Evolutionary conservation across 2,329 filamentous ascomycete species (phyloP).

Genomic region (Coniochaeta ligniaria): DNA sequence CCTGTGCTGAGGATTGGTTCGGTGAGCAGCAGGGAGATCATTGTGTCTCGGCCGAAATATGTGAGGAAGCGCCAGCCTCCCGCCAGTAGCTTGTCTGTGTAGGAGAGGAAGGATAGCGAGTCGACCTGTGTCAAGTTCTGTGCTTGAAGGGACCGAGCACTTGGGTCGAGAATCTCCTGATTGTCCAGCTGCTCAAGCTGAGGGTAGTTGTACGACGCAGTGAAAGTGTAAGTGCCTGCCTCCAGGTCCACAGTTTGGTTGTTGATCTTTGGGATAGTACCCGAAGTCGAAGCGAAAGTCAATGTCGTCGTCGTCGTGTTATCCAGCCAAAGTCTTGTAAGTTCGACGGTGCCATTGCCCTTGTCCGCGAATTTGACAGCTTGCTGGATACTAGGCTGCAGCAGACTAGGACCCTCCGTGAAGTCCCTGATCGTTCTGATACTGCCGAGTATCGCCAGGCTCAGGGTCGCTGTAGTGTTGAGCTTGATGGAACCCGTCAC

Average conservation of each 20-base stretch:
- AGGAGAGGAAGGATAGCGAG: conserved; percentile 57
- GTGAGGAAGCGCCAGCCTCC: conserved; percentile 61
- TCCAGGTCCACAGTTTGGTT: conserved; percentile 38
- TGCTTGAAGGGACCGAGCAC: conserved; percentile 34
- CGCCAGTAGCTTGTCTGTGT: conserved; percentile 54
- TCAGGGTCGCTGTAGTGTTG: conserved; percentile 49
- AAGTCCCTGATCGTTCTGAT: conserved; percentile 53
- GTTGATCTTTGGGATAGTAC: conserved; percentile 26
- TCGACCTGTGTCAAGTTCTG: conserved; percentile 33
- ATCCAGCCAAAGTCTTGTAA: conserved; percentile 54
- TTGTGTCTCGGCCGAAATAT: conserved; percentile 60
- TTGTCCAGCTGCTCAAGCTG: conserved; percentile 48
- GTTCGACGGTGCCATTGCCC: conserved; percentile 32
- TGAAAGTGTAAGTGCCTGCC: conserved; percentile 49
- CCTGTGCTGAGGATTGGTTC: conserved; percentile 50
- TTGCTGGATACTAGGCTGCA: conserved; percentile 47
- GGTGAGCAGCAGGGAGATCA: conserved; percentile 52
- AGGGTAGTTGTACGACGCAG: conserved; percentile 54
- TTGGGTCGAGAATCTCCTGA: conserved; percentile 39
- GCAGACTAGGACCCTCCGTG: conserved; percentile 42
- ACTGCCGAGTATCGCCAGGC: conserved; percentile 52
- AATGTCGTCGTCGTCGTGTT: conserved; percentile 50
- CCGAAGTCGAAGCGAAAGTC: conserved; percentile 31
- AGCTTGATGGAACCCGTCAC: conserved; percentile 46
- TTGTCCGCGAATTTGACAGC: conserved; percentile 33